Evolutionary conservation across 768 basidiomycete species (phyloP).

Genomic region (Hygrophorus russula): DNA sequence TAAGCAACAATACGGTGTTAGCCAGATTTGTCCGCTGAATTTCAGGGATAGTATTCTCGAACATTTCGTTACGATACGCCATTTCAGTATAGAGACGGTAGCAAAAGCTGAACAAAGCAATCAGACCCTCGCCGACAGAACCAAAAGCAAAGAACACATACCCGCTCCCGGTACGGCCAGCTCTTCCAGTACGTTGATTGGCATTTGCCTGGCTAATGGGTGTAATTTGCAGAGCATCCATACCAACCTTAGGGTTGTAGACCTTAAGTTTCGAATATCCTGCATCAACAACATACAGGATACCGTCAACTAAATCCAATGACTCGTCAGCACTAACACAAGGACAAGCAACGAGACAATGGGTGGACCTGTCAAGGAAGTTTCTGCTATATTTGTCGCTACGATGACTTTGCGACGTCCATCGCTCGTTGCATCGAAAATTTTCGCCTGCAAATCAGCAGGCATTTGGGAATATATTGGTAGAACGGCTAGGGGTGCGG

Average conservation of each 20-base stretch:
- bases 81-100: conserved; percentile 97
- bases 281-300: conserved; percentile 91
- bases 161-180: conserved; percentile 95
- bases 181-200: conserved; percentile 90
- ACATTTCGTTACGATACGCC: conserved; percentile 93
- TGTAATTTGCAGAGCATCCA: conserved; percentile 98
- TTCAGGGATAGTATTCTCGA: conserved; percentile 93
- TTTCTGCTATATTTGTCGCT: conserved; percentile 98
- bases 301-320: conserved; percentile 72
- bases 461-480: conserved; percentile 99
- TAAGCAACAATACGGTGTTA: conserved; percentile 89
- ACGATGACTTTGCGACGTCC: conserved; percentile 96
- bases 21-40: conserved; percentile 97
- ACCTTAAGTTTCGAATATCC: conserved; percentile 98
- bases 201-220: conserved; percentile 99
- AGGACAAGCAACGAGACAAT: neutral
- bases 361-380: conserved; percentile 74
- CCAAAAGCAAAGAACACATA: conserved; percentile 23
- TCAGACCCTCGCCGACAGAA: neutral
- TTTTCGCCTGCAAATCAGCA: conserved; percentile 95
- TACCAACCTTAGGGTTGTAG: conserved; percentile 97
- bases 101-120: conserved; percentile 54
- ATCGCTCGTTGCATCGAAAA: conserved; percentile 89
- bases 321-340: neutral
- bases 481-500: conserved; percentile 76